These are phyloP conservation scores for Neurospora crassa DNA, from an alignment of 2,329 filamentous ascomycete species.

Conservation along the genomic window DNA sequence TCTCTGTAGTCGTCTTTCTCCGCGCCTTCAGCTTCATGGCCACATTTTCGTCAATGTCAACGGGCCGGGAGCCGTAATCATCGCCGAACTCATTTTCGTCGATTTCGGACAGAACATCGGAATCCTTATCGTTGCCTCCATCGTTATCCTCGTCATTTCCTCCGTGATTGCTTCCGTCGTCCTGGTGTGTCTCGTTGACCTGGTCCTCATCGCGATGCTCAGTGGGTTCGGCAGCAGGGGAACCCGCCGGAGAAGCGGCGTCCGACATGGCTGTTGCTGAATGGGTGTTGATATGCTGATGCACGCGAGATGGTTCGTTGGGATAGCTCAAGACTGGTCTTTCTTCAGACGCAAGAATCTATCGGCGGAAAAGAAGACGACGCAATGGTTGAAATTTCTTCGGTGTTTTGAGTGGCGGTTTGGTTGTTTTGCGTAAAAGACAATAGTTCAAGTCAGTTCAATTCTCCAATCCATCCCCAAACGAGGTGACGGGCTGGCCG, in stretches of 20 bases:
- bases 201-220: constrained; percentile 14
- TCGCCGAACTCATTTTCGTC: constrained; percentile 63
- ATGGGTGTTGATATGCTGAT: background rate
- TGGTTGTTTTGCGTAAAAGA: background rate
- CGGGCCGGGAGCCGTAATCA: constrained; percentile 55
- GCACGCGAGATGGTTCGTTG: background rate
- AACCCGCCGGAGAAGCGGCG: constrained; percentile 31
- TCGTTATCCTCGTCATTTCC: constrained; percentile 26
- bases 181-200: constrained; percentile 21
- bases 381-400: background rate
- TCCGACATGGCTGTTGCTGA: constrained; percentile 33
- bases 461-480: background rate
- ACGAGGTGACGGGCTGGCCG: background rate
- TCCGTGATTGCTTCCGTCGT: constrained; percentile 27
- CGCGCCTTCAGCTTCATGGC: constrained; percentile 54
- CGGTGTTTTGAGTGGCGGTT: background rate
- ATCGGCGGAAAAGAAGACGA: background rate
- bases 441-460: background rate
- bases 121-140: constrained; percentile 37
- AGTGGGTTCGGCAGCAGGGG: constrained; percentile 21
- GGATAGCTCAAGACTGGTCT: background rate
- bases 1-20: constrained; percentile 54
- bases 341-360: background rate
- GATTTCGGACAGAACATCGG: constrained; percentile 55
- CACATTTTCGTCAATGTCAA: constrained; percentile 59